A percentile compares a stretch with the other conserved stretches of the same genome.
These are phyloP conservation scores for Diaporthe caulivora DNA, from an alignment of 2,329 filamentous ascomycete genomes.

Conservation along the genomic window DNA sequence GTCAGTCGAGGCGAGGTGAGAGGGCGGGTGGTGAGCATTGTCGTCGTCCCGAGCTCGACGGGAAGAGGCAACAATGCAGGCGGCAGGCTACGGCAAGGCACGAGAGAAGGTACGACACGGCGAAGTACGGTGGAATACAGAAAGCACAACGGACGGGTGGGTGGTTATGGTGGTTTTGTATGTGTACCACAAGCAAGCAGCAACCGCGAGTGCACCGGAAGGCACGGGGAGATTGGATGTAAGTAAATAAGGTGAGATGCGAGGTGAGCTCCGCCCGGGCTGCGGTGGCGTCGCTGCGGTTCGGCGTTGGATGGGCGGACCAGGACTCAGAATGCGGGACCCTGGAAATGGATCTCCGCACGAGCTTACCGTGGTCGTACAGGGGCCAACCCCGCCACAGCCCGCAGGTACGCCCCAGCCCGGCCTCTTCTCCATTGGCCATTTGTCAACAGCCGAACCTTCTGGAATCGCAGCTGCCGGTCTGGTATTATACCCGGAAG, in stretches of 20 bases:
- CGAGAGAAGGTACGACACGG: background rate
- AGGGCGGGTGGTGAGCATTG: constrained; percentile 14
- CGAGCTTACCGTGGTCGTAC: background rate
- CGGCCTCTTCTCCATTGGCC: background rate
- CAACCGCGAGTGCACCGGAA: background rate
- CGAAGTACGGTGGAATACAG: background rate
- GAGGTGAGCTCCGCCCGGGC: constrained; percentile 5
- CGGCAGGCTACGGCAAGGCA: background rate
- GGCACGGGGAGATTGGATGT: constrained; percentile 5
- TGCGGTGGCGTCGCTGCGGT: background rate
- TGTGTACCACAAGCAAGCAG: background rate
- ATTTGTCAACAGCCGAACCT: constrained; percentile 38
- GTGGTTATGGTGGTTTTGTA: background rate
- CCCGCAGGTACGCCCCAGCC: background rate
- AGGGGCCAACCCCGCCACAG: constrained; percentile 16
- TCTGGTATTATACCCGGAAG: no score
- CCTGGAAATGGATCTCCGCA: background rate
- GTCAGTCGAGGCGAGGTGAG: background rate
- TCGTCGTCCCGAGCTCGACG: constrained; percentile 11
- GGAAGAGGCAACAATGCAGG: constrained; percentile 1
- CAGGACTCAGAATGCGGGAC: no score
- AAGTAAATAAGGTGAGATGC: background rate
- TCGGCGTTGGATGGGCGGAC: no score
- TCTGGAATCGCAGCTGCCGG: constrained; percentile 31
- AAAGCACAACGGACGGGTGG: background rate